Base-by-base conservation (phyloP, 192 early-diverging fungal species). In the Backusella circina region DNA sequence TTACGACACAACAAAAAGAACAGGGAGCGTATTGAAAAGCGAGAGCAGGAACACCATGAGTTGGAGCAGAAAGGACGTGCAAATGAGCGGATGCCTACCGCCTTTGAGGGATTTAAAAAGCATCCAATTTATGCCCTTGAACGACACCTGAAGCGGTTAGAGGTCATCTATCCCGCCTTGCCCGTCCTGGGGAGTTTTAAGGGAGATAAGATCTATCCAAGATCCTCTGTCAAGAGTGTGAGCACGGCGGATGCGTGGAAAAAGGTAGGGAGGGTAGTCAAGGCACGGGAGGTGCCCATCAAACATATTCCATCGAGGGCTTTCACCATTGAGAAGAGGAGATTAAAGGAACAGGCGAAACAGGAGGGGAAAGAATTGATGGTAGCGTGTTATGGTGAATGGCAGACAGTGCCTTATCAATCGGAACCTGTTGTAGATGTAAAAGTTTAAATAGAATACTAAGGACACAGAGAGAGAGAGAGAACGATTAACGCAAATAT, bases 91-190 rank as follows among this genome's bases (percentile, higher is more conserved):
- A 96, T 98, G 90, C 96, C 96, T 1, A 92, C 84, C 10, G 88
- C 88, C 10, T 80, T 97, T 16, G 83, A 86, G 0, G 92, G 90
- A 28, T 97, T 97, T 86, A 91, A 93, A 38, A 88, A 90, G 39
- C 95, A 95, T 79, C 90, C 93, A 13, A 77, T 93, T 86, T 95
- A 92, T 83, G 94, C 90, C 13, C 84, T 99, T 68, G 91, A 96
- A 68, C 85, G 95, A 51, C 95, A 98, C 73, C 74, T 95, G 13
- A 91, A 90, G 51, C 91, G 95, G 68, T 89, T 86, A 68, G 91
- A 99, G 71, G 82, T 94, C 3, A 78, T 99, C 1, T 75, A 94
- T 75, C 95, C 96, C 15, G 76, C 78, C 0, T 73, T 80, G 23
- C 90, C 94, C 8, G 75, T 91, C n/a, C 79, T 99, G 9, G 97